These are phyloP conservation scores for Aspergillus steynii DNA, from an alignment of 495 filamentous ascomycete species.

Conservation along the genomic window DNA sequence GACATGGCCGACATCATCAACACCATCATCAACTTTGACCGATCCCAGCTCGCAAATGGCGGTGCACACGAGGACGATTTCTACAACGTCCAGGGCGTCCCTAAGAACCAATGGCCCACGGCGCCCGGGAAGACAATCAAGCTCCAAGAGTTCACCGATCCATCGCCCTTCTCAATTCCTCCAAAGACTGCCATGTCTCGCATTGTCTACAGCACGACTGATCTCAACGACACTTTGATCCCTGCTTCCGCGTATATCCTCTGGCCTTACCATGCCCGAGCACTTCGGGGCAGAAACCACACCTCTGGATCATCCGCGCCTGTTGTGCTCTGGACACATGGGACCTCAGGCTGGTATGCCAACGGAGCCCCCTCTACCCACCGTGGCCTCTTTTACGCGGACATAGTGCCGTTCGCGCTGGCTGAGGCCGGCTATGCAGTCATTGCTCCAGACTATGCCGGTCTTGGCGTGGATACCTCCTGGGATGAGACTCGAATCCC, in stretches of 20 bases:
- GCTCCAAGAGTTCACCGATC: constrained; percentile 35
- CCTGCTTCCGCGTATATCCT: constrained; percentile 55
- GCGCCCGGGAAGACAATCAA: constrained; percentile 35
- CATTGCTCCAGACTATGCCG: constrained; percentile 57
- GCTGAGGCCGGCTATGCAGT: constrained; percentile 53
- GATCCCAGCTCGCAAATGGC: constrained; percentile 38
- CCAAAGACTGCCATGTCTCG: constrained; percentile 43
- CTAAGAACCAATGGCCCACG: constrained; percentile 18
- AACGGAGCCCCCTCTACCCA: constrained; percentile 46
- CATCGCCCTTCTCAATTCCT: constrained; percentile 35
- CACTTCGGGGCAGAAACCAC: constrained; percentile 12
- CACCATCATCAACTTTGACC: constrained; percentile 34
- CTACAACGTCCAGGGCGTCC: constrained; percentile 20
- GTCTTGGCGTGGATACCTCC: constrained; percentile 46
- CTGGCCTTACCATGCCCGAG: constrained; percentile 43
- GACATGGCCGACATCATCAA: constrained; percentile 23
- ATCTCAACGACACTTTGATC: constrained; percentile 44
- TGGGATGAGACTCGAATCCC: constrained; percentile 34
- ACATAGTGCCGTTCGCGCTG: constrained; percentile 43
- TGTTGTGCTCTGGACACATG: constrained; percentile 54
- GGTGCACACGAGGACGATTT: constrained; percentile 26
- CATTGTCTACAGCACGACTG: constrained; percentile 48
- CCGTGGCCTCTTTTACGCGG: constrained; percentile 47
- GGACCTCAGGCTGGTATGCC: constrained; percentile 48
- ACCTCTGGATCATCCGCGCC: constrained; percentile 24